Evolutionary conservation across 2,329 filamentous ascomycete species (phyloP), one percentile per base, ranked within the genome.

Genomic region (Ophiostoma montium): DNA sequence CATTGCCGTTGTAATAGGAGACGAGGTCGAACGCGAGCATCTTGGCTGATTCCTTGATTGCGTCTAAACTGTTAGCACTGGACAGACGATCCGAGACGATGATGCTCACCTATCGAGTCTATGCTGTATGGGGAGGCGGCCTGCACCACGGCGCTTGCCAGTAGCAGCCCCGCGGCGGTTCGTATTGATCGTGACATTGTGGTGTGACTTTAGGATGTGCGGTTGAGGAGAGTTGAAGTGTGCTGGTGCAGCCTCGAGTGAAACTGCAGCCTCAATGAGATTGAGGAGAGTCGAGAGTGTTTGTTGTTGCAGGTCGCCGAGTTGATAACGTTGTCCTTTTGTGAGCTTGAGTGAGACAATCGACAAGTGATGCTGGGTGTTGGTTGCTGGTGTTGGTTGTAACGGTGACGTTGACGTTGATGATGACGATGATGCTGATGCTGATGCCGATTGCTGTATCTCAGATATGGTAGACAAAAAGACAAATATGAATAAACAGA

Each of bases 1-100:
- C 49, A 27, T 60, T 59, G 30, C 63, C 62, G 9, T 60, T 46
- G 52, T 65, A 65, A 46, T 59, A 57, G 0, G 50, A 44, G 18
- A 65, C 50, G n/a, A 63, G 51, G 50, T 61, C 60, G n/a, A 52
- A 50, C 0, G 62, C 62, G 11, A 65, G 52, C 1, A 42, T 52
- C 5, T 45, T 54, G 1, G 57, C 52, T 1, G 57, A 52, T 1
- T 50, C 11, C 15, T 54, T 51, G 36, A 60, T 60, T 15, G 49
- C 52, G 9, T 55, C 54, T 58, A 7, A 3, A 12, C 8, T 9
- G 12, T 23, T 15, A 19, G 9, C 18, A 44, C 30, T 19, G 12
- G 32, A n/a, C n/a, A n/a, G n/a, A n/a, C n/a, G n/a, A n/a, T n/a
- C n/a, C n/a, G n/a, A n/a, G n/a, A n/a, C n/a, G n/a, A 23, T 10